These are phyloP conservation scores for Stylonectria norvegica DNA, from an alignment of 2,329 filamentous ascomycete species.

Conservation along the genomic window DNA sequence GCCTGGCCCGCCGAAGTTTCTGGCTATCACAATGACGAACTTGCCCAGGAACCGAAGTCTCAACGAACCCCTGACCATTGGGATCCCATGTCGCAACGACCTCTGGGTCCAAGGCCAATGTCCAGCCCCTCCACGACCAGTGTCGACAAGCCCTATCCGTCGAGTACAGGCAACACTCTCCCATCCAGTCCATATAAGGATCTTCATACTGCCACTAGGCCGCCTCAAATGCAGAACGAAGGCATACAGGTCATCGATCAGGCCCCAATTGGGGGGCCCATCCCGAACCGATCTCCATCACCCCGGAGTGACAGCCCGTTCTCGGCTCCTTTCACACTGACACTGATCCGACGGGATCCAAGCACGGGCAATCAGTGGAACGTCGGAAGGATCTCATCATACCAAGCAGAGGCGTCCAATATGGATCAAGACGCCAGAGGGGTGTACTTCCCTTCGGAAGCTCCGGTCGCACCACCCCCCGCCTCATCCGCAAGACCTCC, in stretches of 20 bases:
- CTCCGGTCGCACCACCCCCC: constrained; percentile 17
- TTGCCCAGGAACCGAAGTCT: constrained; percentile 1
- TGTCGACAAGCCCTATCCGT: too few species aligned
- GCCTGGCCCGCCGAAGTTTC: constrained; percentile 10
- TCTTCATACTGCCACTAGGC: too few species aligned
- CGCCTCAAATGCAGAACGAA: too few species aligned
- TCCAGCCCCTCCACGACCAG: constrained; percentile 6
- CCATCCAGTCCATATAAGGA: too few species aligned
- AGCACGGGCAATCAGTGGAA: constrained; percentile 71
- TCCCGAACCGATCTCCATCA: constrained; percentile 33
- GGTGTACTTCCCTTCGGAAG: constrained; percentile 22
- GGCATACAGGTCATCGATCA: too few species aligned
- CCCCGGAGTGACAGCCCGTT: constrained; percentile 34
- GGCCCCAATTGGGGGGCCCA: too few species aligned
- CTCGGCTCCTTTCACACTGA: constrained; percentile 51
- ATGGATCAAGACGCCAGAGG: constrained; percentile 21
- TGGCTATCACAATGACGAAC: constrained; percentile 8
- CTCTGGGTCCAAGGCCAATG: constrained; percentile 26
- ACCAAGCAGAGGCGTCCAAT: constrained; percentile 41
- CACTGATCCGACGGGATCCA: constrained; percentile 71
- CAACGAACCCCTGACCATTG: constrained; percentile 14
- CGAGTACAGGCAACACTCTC: too few species aligned
- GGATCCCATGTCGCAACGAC: constrained; percentile 26
- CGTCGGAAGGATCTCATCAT: constrained; percentile 61
- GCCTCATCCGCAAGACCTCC: constrained; percentile 31